Base-by-base conservation (phyloP, 768 basidiomycete species). In the Serendipita vermifera region DNA sequence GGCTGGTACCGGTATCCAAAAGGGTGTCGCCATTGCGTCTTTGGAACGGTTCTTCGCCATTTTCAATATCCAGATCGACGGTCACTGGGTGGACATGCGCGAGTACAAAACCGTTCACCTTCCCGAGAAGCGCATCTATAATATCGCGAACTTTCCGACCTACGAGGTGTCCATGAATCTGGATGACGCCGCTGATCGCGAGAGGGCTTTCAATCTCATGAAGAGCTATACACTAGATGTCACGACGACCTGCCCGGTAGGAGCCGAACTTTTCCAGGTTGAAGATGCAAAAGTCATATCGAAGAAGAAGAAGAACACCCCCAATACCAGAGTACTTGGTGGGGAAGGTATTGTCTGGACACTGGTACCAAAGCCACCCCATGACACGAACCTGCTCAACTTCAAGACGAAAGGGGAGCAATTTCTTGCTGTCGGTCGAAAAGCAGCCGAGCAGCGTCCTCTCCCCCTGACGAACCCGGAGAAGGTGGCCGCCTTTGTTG, bases 271-370 rank as follows among this genome's bases (percentile, higher is more conserved):
- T 17, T 15, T 29, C 9, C 5, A 51, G 46, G 24, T 31, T 15
- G 27, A 3, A 9, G 27, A 15, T 6, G 41, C 26, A 38, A 26
- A 17, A 14, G 31, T 17, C 24, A 11, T 32, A 3, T 17, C n/a
- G 3, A 57, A 48, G 17, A 32, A 7, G n/a, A 14, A 20, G 6
- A 24, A 33, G 20, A 3, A 6, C 7, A n/a, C 11, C 22, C 17
- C 26, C 9, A 13, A 14, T 14, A 32, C 41, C 14, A n/a, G n/a
- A n/a, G n/a, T n/a, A n/a, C n/a, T n/a, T n/a, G n/a, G n/a, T n/a
- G 56, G 56, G 5, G 56, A 48, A 33, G 56, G 56, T 6, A 51
- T 57, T 13, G 56, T 57, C 14, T 57, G 56, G 56, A 48, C 56
- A 11, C 13, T 57, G 27, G 56, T 57, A 24, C 36, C 41, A 43